phyloP scores from a whole-genome alignment of 2,329 filamentous ascomycete genomes.

The Microsporum canis region DNA sequence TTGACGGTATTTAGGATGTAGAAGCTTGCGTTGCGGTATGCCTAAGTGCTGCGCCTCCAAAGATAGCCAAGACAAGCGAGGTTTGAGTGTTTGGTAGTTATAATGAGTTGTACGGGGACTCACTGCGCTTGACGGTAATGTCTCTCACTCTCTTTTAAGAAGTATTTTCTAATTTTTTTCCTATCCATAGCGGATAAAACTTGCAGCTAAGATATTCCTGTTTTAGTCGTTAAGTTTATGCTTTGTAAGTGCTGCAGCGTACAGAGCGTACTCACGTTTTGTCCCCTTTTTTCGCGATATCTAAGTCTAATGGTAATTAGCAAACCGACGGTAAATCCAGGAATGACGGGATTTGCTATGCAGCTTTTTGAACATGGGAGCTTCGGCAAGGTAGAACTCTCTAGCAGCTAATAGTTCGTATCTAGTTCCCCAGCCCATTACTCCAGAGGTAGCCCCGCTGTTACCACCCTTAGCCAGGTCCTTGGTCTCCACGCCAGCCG shows the following conservation, averaged over 20 bases:
- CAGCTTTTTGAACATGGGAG: not conserved
- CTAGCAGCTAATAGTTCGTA: not conserved
- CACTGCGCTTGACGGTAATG: not conserved
- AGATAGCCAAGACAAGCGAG: not conserved
- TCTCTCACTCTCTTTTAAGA: not conserved
- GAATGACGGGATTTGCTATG: not conserved
- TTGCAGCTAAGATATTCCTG: not conserved
- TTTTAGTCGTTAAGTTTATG: not conserved
- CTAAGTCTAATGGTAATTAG: not conserved
- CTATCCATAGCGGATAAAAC: not conserved
- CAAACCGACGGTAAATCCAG: not conserved
- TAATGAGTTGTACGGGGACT: not conserved
- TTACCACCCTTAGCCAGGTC: not conserved
- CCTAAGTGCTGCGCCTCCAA: not conserved
- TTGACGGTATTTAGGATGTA: not conserved
- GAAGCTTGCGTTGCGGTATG: not conserved
- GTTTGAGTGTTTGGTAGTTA: not conserved
- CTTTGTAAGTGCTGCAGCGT: not conserved
- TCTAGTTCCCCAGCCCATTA: not conserved
- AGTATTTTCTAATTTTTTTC: not conserved
- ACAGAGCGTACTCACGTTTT: not conserved
- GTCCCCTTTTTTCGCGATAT: not conserved
- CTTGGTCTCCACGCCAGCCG: slow-evolving; percentile 1
- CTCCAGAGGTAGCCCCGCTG: not conserved
- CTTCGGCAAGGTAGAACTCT: not conserved